Base-by-base conservation (phyloP, 2,329 filamentous ascomycete genomes). In the Lasiodiplodia sp. region DNA sequence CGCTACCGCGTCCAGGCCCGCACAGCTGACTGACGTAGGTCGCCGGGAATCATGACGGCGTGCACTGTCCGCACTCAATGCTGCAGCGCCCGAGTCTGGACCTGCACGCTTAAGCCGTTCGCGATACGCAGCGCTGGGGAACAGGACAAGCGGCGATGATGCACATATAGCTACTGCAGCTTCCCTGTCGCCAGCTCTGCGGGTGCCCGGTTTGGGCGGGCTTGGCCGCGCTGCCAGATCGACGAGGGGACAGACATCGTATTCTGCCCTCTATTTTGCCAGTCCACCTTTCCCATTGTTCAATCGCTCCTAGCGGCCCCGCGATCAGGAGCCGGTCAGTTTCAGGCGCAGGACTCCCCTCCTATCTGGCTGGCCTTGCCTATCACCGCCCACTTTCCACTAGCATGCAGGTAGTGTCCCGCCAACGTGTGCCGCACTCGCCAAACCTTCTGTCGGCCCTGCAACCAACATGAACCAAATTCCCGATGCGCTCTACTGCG, bases 401-500 rank as follows among this genome's bases (percentile, higher is more conserved):
- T 67, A 67, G 65, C 40, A 67, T 67, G 65, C 53, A 55, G 65
- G 65, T 52, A 57, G 65, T 47, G 52, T 67, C 38, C 65, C 65
- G 53, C 65, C 65, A 37, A 55, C 38, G 49, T 51, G 63, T 34
- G 49, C 49, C 40, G 53, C 65, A 55, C 34, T 51, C 52, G 34
- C 63, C 56, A 52, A 51, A 58, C 38, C 53, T 52, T 52, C 55
- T 25, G 31, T 53, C 69, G 69, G 47, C 66, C 60, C 37, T 60
- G 55, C 67, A 28, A 66, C 23, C 70, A 70, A 72, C 58, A 82
- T 82, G 79, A 80, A 81, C 73, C 80, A 78, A 71, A 82, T 82
- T 65, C 79, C 80, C 23, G 77, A 80, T 73, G 74, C 81, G 55
- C 75, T 82, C 62, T 82, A 81, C 70, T 76, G 77, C 69, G 78